Conservation (phyloP, 2,329 filamentous ascomycete species). For the Dactylonectria macrodidyma region DNA sequence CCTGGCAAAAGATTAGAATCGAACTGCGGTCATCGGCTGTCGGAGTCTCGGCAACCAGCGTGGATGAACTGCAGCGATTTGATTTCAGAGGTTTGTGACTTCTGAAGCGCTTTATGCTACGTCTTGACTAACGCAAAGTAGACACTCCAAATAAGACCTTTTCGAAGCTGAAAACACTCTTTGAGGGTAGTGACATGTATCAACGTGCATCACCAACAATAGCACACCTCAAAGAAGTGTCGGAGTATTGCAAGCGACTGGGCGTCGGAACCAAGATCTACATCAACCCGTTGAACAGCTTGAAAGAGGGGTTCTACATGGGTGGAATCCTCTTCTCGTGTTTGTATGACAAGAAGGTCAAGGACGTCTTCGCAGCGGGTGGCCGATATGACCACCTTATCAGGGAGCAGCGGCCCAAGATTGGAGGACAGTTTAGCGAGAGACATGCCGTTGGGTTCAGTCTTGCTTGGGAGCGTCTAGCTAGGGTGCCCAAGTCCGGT, state of each 20-base stretch:
- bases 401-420: slow-evolving; percentile 82
- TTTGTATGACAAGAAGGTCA: slow-evolving; percentile 86
- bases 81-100: slow-evolving; percentile 81
- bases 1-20: slow-evolving; percentile 86
- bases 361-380: slow-evolving; percentile 91
- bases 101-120: not conserved
- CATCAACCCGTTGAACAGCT: slow-evolving; percentile 86
- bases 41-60: slow-evolving; percentile 87
- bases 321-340: slow-evolving; percentile 93
- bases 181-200: slow-evolving; percentile 76
- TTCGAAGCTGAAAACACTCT: slow-evolving; percentile 70
- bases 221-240: slow-evolving; percentile 84
- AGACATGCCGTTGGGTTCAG: slow-evolving; percentile 94
- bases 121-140: slow-evolving; percentile 44
- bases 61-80: slow-evolving; percentile 91
- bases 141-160: slow-evolving; percentile 72
- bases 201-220: slow-evolving; percentile 84
- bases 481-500: slow-evolving; percentile 72
- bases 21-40: slow-evolving; percentile 87
- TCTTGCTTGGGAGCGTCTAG: slow-evolving; percentile 87
- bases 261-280: slow-evolving; percentile 84
- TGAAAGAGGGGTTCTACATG: slow-evolving; percentile 92
- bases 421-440: slow-evolving; percentile 72
- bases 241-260: slow-evolving; percentile 82
- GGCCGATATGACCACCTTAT: slow-evolving; percentile 94